Base-by-base conservation (phyloP, 768 basidiomycete species). In the Auriscalpium microsporum region DNA sequence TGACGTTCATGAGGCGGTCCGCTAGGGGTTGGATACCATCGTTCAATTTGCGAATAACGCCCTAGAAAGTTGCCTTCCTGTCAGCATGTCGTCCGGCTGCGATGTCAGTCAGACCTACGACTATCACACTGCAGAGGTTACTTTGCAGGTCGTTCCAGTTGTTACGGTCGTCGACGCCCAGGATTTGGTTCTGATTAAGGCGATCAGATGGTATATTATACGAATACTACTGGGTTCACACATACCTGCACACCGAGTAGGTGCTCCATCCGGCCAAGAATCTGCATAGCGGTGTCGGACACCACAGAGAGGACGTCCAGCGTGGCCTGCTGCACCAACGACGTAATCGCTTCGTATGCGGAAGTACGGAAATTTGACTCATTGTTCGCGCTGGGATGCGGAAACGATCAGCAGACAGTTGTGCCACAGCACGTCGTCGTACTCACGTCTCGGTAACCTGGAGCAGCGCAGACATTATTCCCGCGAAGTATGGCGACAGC, bases 101-200 rank as follows among this genome's bases (percentile, higher is more conserved):
- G 28, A 28, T 28, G 7, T 28, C 28, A 28, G 28, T 28, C 16
- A 38, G 36, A 74, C 89, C 67, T 65, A 92, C 91, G 53, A 91
- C 88, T 52, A 90, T 77, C 48, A 96, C 89, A 61, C 87, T 84
- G 69, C 94, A 96, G 63, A 97, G 79, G 72, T 95, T 96, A 72
- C 91, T 87, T 69, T 96, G 94, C 23, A 99, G 78, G 68, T 99
- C 95, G 66, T 96, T 96, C 94, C 95, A 96, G 74, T 96, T 99
- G 71, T 94, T 94, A 59, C 91, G 85, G 66, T 99, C 96, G 70
- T 99, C 96, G 16, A 85, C 77, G 45, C 96, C 96, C 40, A 99
- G 76, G 55, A 98, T 87, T 72, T 98, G 94, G 69, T 89, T 91
- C 83, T 94, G 63, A 13, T 17, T 3, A 21, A 10, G 58, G 40